A percentile compares a stretch with the other conserved stretches of the same genome.
These are phyloP conservation scores for Candida parachauliodes DNA, from an alignment of 805 yeast genomes.

Conservation along the genomic window DNA sequence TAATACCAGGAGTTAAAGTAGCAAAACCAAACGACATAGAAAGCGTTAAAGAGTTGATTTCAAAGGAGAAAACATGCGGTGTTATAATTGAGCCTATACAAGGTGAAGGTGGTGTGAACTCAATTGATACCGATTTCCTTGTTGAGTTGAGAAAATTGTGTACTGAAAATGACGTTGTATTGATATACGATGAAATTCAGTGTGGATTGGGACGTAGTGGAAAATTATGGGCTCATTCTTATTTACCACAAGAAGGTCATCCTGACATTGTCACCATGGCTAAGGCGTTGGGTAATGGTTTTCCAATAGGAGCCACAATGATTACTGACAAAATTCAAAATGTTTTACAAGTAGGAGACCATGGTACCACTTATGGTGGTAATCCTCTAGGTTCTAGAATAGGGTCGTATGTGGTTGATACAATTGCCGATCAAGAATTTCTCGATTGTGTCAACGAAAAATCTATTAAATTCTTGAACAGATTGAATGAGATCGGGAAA, in stretches of 20 bases:
- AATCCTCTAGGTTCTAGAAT: conserved; percentile 88
- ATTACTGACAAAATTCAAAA: conserved; percentile 75
- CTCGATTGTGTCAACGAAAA: conserved; percentile 57
- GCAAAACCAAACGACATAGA: conserved; percentile 61
- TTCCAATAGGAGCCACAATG: conserved; percentile 93
- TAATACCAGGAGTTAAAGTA: conserved; percentile 82
- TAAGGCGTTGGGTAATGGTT: conserved; percentile 95
- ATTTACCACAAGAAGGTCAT: conserved; percentile 73
- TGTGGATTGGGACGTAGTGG: conserved; percentile 96
- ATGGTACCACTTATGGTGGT: conserved; percentile 97
- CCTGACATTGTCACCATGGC: conserved; percentile 96
- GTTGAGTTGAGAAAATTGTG: conserved; percentile 64
- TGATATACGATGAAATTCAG: conserved; percentile 94
- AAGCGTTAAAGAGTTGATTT: conserved; percentile 53
- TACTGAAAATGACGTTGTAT: conserved; percentile 61
- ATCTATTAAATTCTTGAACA: conserved; percentile 52
- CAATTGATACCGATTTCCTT: conserved; percentile 62
- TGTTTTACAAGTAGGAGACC: conserved; percentile 83
- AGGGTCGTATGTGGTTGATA: conserved; percentile 70
- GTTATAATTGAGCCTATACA: conserved; percentile 96
- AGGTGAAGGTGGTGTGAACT: conserved; percentile 94
- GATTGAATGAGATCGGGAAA: conserved; percentile 47
- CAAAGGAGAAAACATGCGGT: conserved; percentile 69
- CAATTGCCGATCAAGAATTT: conserved; percentile 59
- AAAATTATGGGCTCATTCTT: conserved; percentile 85